Evolutionary conservation across 2,329 filamentous ascomycete genomes (phyloP), one percentile per base, ranked within the genome.

Genomic region (Colletotrichum euphorbiae): DNA sequence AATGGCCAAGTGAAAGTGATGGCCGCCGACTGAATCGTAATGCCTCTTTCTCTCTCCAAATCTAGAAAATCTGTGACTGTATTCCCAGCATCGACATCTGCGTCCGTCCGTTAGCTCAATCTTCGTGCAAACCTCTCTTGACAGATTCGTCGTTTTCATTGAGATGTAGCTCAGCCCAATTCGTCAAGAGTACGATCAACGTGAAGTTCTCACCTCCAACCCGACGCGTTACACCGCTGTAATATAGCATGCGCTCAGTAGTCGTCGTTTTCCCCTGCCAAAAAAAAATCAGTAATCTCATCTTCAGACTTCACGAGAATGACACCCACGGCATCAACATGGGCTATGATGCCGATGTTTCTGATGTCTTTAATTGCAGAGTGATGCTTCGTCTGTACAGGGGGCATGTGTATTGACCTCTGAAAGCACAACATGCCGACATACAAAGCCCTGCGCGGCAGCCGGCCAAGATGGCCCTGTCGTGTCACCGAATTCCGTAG

Each of bases 231-330:
- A 94, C 90, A 55, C 96, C 95, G 77, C 93, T 97, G 76, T 98
- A 97, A 77, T 94, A 98, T 75, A 99, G 91, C 95, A 98, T 98
- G 67, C 96, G 94, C 88, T 99, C 96, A 3, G 96, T 98, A 0
- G 96, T 99, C 0, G 96, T 98, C 1, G 96, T 99, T 84, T 99
- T 99, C 8, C 96, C 96, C 86, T 89, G 60, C 8, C 17, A 12
- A 3, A 21, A 3, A 21, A 15, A 13, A 8, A 31, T 69, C 48
- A 31, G 68, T 75, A 15, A 75, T 72, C 38, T 31, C n/a, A 45
- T 19, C 9, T 43, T n/a, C 9, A 31, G 17, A 9, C 2, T 51
- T 17, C 8, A 3, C 42, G 17, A 13, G n/a, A 31, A 61, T 31
- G 15, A 4, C 12, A 78, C 85, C 62, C 78, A 89, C 87, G 64